Conservation (phyloP, 2,329 filamentous ascomycete species). For the Trichoderma atrobrunneum region DNA sequence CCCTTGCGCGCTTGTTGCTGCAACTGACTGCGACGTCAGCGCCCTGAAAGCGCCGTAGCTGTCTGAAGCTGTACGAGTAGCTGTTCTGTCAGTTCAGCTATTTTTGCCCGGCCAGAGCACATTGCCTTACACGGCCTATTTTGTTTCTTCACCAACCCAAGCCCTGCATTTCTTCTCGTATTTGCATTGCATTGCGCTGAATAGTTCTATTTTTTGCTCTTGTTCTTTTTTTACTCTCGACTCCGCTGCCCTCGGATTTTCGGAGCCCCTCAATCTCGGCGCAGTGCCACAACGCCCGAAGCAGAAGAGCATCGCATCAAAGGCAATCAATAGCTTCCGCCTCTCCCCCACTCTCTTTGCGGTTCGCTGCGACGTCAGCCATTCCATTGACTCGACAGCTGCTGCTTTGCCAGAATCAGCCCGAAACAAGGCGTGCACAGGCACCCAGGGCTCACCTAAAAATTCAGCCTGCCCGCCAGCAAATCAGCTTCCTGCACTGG, state of each 20-base stretch:
- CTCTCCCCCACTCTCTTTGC: constrained; percentile 1
- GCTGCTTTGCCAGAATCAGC: background rate
- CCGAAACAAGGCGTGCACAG: constrained; percentile 8
- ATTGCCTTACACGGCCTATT: background rate
- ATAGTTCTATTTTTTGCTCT: background rate
- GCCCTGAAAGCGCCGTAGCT: background rate
- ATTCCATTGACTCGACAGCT: background rate
- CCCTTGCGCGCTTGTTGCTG: background rate
- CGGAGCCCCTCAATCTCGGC: constrained; percentile 15
- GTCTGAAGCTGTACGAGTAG: background rate
- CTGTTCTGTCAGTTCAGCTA: background rate
- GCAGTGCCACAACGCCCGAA: background rate
- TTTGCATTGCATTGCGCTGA: background rate
- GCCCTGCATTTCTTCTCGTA: background rate
- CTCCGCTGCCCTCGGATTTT: constrained; percentile 4
- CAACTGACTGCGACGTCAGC: background rate
- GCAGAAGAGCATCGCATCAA: background rate
- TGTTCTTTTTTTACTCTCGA: background rate
- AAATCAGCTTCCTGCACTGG: constrained; percentile 50
- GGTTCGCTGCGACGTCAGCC: constrained; percentile 16
- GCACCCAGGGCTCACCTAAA: constrained; percentile 25
- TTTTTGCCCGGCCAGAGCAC: background rate
- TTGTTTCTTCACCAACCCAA: background rate
- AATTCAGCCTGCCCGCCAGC: constrained; percentile 32
- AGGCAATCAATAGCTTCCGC: background rate